Percentiles rank a stretch among this genome's conserved stretches.
Evolutionary conservation across 345 rosid genomes (phyloP).

Genomic region (Aethionema arabicum): DNA sequence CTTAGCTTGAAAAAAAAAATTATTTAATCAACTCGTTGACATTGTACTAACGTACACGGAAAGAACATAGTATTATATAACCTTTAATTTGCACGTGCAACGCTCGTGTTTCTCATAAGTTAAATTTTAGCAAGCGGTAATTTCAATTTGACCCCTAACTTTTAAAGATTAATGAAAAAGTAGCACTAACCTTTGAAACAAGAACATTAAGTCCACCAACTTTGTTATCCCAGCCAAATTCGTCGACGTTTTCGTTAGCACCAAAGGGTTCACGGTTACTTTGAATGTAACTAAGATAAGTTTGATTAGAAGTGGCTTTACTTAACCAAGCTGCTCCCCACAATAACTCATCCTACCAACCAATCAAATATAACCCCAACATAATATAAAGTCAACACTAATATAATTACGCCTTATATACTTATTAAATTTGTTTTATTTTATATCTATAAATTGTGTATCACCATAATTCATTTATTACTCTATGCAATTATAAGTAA

Average conservation of each 20-base stretch:
- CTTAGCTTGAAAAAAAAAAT: too few species aligned
- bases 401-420: too few species aligned
- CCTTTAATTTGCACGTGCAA: conserved; percentile 27
- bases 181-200: conserved; percentile 67
- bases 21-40: neutral
- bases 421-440: too few species aligned
- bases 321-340: conserved; percentile 99
- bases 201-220: conserved; percentile 92
- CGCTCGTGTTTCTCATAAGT: conserved; percentile 1
- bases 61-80: conserved; percentile 16
- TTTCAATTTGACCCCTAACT: neutral
- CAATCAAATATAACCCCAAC: neutral
- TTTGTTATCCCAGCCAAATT: conserved; percentile 98
- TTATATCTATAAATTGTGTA: too few species aligned
- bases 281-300: conserved; percentile 67
- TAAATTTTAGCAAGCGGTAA: neutral
- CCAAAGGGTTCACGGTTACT: conserved; percentile 82
- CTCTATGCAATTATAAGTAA: too few species aligned
- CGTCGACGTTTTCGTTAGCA: conserved; percentile 86
- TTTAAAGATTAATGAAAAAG: neutral
- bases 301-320: conserved; percentile 63
- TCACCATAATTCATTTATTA: too few species aligned
- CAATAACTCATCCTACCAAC: conserved; percentile 79
- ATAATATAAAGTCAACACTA: too few species aligned
- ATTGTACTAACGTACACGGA: conserved; percentile 23